Conservation (phyloP, 2,329 filamentous ascomycete genomes). For the Fusarium sp. region DNA sequence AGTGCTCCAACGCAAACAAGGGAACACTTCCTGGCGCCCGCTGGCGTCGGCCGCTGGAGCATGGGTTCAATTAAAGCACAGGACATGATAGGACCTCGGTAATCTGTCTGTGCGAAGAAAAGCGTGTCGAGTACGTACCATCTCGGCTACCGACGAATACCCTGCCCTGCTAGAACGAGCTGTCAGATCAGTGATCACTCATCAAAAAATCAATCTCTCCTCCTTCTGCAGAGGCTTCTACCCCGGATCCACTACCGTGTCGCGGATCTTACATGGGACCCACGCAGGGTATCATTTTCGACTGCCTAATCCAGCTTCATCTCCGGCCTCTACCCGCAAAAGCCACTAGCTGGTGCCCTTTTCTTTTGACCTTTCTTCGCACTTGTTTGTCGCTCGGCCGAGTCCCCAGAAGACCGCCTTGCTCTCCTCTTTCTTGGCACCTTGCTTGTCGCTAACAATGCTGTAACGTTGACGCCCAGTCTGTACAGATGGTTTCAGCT, state of each 20-base stretch:
- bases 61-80: conserved; percentile 18
- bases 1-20: not conserved
- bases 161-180: conserved; percentile 8
- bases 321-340: conserved; percentile 31
- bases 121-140: not conserved
- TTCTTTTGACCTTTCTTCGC: not conserved
- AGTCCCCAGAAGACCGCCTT: conserved; percentile 36
- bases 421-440: conserved; percentile 1
- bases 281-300: conserved; percentile 15
- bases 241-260: conserved; percentile 43
- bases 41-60: conserved; percentile 33
- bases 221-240: conserved; percentile 35
- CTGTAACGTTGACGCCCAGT: conserved; percentile 21
- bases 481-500: conserved; percentile 38
- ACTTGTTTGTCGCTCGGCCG: conserved; percentile 40
- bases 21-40: conserved; percentile 19
- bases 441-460: conserved; percentile 24
- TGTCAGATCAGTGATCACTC: conserved; percentile 29
- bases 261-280: conserved; percentile 40
- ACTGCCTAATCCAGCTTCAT: conserved; percentile 44
- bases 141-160: conserved; percentile 19
- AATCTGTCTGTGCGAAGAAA: conserved; percentile 27
- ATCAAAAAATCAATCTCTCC: conserved; percentile 21
- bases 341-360: conserved; percentile 2
- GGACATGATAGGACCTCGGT: conserved; percentile 27